Base-by-base conservation (phyloP, 345 rosid genomes). In the Arabis alpina region DNA sequence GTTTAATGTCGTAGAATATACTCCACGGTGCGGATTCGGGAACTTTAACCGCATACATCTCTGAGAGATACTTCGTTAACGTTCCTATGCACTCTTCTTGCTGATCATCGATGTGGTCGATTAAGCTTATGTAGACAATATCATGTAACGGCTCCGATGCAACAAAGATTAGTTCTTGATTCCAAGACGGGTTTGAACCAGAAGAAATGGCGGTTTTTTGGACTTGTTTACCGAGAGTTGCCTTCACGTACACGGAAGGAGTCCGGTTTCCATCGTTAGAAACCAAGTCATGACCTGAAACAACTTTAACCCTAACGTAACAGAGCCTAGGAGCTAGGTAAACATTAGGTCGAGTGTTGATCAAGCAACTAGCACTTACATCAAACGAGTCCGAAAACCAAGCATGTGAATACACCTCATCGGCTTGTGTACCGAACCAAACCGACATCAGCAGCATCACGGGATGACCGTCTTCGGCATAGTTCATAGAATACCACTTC, bases 241-340 rank as follows among this genome's bases (percentile, higher is more conserved):
- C 78, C 8, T 11, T 45, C 56, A 74, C 73, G 56, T 67, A 74
- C 34, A 44, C 68, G 19, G 23, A 15, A 19, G 68, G 72, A 43
- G 30, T 7, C 8, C 11, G 39, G 0, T 6, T 42, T 3, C 0
- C 2, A 24, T 66, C 67, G 2, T 0, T 11, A 3, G 62, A 10
- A 10, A 59, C 8, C 41, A 74, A 66, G 42, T 74, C 73, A 14
- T 74, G 77, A 42, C 61, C 72, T 52, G 77, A 74, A 5, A 74
- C 52, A 50, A 59, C 51, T 2, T 61, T 66, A 23, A 74, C 39
- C 42, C 77, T 42, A 66, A 74, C 67, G 39, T 74, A 66, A 45
- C 77, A 66, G 16, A 74, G 67, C 60, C 68, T 50, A 34, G 72
- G 73, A 43, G 78, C 78, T 59, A 74, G 1, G 68, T 74, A 74